These are phyloP conservation scores for Lycium ferocissimum DNA, from an alignment of 257 asterid species.

Conservation along the genomic window DNA sequence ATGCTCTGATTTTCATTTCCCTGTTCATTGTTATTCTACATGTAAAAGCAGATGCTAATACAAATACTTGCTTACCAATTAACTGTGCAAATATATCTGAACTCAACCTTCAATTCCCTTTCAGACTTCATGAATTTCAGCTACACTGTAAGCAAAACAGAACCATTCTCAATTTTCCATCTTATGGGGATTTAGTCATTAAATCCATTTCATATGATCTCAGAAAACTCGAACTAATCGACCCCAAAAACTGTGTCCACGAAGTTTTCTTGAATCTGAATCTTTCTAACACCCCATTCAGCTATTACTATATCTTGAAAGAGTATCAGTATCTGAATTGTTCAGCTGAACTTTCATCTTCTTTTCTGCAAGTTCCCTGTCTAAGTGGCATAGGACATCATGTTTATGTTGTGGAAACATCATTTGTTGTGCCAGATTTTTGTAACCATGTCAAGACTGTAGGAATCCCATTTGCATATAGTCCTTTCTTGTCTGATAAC, in stretches of 20 bases:
- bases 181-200: constrained; percentile 49
- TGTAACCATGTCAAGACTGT: constrained; percentile 44
- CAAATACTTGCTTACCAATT: constrained; percentile 27
- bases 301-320: constrained; percentile 44
- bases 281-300: constrained; percentile 53
- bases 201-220: constrained; percentile 47
- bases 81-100: constrained; percentile 25
- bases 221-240: constrained; percentile 41
- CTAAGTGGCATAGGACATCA: constrained; percentile 42
- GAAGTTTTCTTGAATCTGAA: constrained; percentile 59
- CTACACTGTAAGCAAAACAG: constrained; percentile 44
- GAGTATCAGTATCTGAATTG: constrained; percentile 56
- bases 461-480: constrained; percentile 54
- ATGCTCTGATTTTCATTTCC: constrained; percentile 31
- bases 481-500: constrained; percentile 52
- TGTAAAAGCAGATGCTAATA: constrained; percentile 23
- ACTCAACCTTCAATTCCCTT: constrained; percentile 39
- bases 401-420: constrained; percentile 50
- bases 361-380: constrained; percentile 51
- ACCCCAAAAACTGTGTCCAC: constrained; percentile 55
- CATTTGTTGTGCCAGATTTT: constrained; percentile 37
- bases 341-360: constrained; percentile 33
- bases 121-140: constrained; percentile 31
- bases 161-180: constrained; percentile 42
- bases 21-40: constrained; percentile 32